Percentiles rank a stretch among this genome's conserved stretches.
phyloP scores from a whole-genome alignment of 106 monocot species.

The Acorus calamus region DNA sequence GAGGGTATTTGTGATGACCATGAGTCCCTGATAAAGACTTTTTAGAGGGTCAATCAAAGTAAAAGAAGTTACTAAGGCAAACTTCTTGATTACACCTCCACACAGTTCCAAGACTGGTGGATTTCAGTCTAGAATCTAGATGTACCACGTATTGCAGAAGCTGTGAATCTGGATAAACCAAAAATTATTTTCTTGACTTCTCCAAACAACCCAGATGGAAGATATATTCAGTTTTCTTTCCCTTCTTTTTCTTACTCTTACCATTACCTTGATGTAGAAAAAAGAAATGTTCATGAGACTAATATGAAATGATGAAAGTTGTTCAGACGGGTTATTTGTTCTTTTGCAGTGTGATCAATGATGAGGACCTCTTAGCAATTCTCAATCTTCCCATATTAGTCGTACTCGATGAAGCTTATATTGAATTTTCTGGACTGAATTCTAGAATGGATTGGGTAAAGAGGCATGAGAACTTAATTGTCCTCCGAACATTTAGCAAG shows the following conservation, averaged over 20 bases:
- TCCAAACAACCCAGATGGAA: conserved; percentile 98
- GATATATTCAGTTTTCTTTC: conserved; percentile 25
- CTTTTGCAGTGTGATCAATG: conserved; percentile 63
- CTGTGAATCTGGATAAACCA: conserved; percentile 71
- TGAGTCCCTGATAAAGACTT: too few species aligned
- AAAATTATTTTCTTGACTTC: conserved; percentile 96
- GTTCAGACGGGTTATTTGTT: background rate
- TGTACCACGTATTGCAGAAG: conserved; percentile 61
- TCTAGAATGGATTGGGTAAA: conserved; percentile 98
- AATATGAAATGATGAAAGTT: background rate
- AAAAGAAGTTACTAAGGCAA: too few species aligned
- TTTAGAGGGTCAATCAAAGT: too few species aligned
- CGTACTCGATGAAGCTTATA: conserved; percentile 94
- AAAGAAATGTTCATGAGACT: background rate
- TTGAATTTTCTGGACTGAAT: conserved; percentile 80
- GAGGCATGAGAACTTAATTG: conserved; percentile 92
- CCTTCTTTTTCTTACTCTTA: background rate
- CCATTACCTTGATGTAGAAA: too few species aligned
- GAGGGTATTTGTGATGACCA: too few species aligned
- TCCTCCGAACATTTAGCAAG: conserved; percentile 98
- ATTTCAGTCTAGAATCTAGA: conserved; percentile 77
- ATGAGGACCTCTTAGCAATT: conserved; percentile 71
- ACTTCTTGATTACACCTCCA: too few species aligned
- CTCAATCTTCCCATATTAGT: conserved; percentile 80
- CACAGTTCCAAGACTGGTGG: conserved; percentile 69